phyloP scores from a whole-genome alignment of 2,329 filamentous ascomycete species.

The Fonsecaea pugnacius region DNA sequence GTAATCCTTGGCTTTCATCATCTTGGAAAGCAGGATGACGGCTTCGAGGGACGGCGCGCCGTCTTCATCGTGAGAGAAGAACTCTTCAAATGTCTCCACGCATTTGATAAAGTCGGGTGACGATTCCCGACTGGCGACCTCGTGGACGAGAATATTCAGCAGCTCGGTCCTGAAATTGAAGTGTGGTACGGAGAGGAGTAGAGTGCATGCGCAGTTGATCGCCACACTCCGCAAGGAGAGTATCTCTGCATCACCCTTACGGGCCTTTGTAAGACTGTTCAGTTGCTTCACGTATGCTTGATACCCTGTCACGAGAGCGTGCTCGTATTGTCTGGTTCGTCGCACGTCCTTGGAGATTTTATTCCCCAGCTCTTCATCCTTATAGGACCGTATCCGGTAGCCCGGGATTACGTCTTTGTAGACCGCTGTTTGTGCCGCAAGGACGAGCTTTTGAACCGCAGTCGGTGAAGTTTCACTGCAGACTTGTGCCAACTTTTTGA shows the following conservation, averaged over 20 bases:
- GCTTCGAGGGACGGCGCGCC: slow-evolving; percentile 86
- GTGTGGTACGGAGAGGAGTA: slow-evolving; percentile 82
- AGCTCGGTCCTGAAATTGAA: slow-evolving; percentile 95
- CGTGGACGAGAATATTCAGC: slow-evolving; percentile 82
- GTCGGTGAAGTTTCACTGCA: slow-evolving; percentile 65
- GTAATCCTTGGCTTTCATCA: slow-evolving; percentile 90
- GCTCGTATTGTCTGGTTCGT: slow-evolving; percentile 80
- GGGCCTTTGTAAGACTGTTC: slow-evolving; percentile 66
- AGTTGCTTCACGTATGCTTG: slow-evolving; percentile 81
- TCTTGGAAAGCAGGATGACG: slow-evolving; percentile 81
- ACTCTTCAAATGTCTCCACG: slow-evolving; percentile 73
- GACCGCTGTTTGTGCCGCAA: slow-evolving; percentile 84
- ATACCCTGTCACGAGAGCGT: slow-evolving; percentile 82
- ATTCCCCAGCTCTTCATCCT: slow-evolving; percentile 72
- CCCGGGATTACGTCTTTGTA: slow-evolving; percentile 97
- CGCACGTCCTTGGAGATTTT: slow-evolving; percentile 93
- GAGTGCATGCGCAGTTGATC: slow-evolving; percentile 80
- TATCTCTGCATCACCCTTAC: slow-evolving; percentile 45
- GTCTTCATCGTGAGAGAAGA: slow-evolving; percentile 88
- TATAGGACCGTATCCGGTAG: slow-evolving; percentile 84
- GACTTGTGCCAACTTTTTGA: slow-evolving; percentile 76
- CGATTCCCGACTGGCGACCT: slow-evolving; percentile 72
- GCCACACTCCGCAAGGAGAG: slow-evolving; percentile 70
- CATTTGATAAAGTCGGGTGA: slow-evolving; percentile 80
- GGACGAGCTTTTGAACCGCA: slow-evolving; percentile 80